phyloP scores from a whole-genome alignment of 768 basidiomycete species.

The Calocera viscosa region DNA sequence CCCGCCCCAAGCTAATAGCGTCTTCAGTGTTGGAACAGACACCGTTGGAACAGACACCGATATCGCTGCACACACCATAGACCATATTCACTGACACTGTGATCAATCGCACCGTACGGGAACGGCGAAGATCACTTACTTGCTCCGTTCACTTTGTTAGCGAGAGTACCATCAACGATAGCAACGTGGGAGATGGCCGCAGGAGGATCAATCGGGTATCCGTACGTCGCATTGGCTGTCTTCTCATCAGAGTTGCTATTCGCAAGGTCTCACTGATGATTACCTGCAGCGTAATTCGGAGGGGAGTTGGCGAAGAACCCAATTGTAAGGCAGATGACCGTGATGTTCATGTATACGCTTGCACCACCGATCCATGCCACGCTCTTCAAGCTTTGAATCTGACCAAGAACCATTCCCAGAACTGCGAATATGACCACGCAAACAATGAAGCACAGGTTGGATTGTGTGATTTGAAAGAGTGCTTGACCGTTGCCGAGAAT shows the following conservation, averaged over 20 bases:
- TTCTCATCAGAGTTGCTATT: too few species aligned
- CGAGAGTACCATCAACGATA: not conserved
- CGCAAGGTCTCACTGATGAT: too few species aligned
- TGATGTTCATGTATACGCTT: constrained; percentile 42
- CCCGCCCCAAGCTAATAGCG: constrained; percentile 13
- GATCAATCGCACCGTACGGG: not conserved
- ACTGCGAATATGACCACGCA: constrained; percentile 47
- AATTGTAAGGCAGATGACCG: constrained; percentile 49
- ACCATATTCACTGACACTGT: not conserved
- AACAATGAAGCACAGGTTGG: constrained; percentile 35
- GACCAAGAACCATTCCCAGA: constrained; percentile 44
- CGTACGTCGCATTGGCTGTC: constrained; percentile 2
- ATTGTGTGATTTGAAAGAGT: constrained; percentile 39
- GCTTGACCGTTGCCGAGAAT: constrained; percentile 30
- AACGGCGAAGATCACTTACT: not conserved
- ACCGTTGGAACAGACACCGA: too few species aligned
- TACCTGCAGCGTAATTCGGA: constrained; percentile 34
- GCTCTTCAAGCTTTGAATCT: constrained; percentile 44
- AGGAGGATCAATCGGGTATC: not conserved
- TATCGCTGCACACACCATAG: not conserved
- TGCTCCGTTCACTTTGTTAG: constrained; percentile 32
- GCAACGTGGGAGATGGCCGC: not conserved
- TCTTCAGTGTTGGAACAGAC: too few species aligned
- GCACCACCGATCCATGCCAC: constrained; percentile 41
- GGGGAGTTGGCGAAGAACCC: constrained; percentile 38